phyloP scores from a whole-genome alignment of 345 rosid genomes.

The Boechera retrofracta region DNA sequence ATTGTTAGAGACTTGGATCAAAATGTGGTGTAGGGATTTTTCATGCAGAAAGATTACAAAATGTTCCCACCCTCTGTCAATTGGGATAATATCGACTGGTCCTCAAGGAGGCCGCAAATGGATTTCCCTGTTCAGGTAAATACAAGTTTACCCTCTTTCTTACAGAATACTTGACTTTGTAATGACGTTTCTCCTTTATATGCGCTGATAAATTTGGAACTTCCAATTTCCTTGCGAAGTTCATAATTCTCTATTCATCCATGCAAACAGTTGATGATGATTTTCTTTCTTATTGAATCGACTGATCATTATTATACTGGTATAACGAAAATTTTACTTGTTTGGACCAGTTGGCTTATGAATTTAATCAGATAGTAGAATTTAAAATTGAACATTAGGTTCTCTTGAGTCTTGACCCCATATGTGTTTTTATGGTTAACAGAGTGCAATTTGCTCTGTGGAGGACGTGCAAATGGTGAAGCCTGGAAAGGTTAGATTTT shows the following conservation, averaged over 20 bases:
- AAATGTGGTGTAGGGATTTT: conserved; percentile 72
- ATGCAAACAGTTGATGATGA: conserved; percentile 9
- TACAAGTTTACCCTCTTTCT: not conserved
- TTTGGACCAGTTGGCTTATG: conserved; percentile 6
- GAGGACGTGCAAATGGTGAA: conserved; percentile 76
- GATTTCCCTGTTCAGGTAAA: conserved; percentile 98
- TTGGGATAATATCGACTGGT: conserved; percentile 93
- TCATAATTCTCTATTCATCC: not conserved
- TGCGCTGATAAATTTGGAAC: not conserved
- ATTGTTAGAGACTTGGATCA: conserved; percentile 14
- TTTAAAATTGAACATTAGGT: not conserved
- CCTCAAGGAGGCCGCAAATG: conserved; percentile 90
- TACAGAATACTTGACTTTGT: conserved; percentile 4
- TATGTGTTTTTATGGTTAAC: conserved; percentile 44
- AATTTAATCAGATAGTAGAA: not conserved
- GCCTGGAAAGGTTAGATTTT: conserved; percentile 79
- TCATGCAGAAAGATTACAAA: conserved; percentile 97
- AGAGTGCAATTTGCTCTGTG: conserved; percentile 91
- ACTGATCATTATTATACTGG: not conserved
- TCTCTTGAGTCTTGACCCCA: not conserved
- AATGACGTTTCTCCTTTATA: not conserved
- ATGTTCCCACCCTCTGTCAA: conserved; percentile 98
- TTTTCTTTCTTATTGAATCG: not conserved
- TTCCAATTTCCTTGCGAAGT: conserved; percentile 15
- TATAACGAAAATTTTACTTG: not conserved